Evolutionary conservation across 2,329 filamentous ascomycete genomes (phyloP).

Genomic region (Ophiosphaerella korrae): DNA sequence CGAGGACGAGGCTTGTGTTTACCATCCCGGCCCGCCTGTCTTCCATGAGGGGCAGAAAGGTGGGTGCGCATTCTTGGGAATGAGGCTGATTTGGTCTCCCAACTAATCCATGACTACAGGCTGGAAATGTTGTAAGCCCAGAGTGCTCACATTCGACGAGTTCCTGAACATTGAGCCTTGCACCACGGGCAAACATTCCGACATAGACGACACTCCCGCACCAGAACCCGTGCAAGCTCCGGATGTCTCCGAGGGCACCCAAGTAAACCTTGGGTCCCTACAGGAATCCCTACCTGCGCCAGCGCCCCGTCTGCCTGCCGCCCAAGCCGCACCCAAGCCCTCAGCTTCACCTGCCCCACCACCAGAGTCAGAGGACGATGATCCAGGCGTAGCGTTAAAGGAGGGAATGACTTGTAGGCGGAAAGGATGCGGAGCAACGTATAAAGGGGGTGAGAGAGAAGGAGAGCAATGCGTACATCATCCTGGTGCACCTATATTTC

Average conservation of each 20-base stretch:
- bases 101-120: conserved; percentile 59
- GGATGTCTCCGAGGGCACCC: conserved; percentile 49
- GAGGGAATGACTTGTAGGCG: conserved; percentile 78
- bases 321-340: conserved; percentile 33
- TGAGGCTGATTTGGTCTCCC: background rate
- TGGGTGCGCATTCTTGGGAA: conserved; percentile 45
- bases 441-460: conserved; percentile 60
- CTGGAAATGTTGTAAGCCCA: conserved; percentile 98
- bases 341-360: conserved; percentile 38
- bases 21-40: conserved; percentile 87
- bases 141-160: conserved; percentile 96
- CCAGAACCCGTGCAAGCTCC: conserved; percentile 55
- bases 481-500: conserved; percentile 89
- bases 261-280: conserved; percentile 39
- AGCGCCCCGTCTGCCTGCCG: conserved; percentile 39
- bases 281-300: conserved; percentile 38
- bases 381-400: conserved; percentile 73
- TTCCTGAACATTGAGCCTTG: conserved; percentile 93
- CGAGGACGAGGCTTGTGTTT: conserved; percentile 80
- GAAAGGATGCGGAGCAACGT: conserved; percentile 71
- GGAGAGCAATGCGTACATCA: conserved; percentile 85
- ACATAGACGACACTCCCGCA: conserved; percentile 73
- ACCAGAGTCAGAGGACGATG: conserved; percentile 78
- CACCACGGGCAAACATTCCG: conserved; percentile 90
- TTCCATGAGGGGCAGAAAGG: conserved; percentile 99